These are phyloP conservation scores for Yamadazyma philogaea DNA, from an alignment of 805 yeast species.

Conservation along the genomic window DNA sequence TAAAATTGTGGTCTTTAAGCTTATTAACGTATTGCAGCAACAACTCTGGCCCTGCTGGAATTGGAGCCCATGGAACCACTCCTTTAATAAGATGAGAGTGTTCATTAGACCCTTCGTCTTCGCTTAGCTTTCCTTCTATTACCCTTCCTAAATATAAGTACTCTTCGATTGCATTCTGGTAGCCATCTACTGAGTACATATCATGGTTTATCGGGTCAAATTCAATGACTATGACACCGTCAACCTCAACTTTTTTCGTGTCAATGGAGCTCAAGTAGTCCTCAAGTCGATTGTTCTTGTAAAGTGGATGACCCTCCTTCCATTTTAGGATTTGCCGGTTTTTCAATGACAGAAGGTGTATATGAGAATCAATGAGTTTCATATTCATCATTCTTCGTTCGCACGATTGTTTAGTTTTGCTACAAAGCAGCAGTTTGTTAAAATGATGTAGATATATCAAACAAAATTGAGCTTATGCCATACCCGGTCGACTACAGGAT, in stretches of 20 bases:
- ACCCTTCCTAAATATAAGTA: slow-evolving; percentile 19
- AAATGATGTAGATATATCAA: slow-evolving; percentile 4
- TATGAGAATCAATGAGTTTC: slow-evolving; percentile 32
- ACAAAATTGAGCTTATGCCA: slow-evolving; percentile 10
- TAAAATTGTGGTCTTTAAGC: slow-evolving; percentile 13
- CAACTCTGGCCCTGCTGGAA: slow-evolving; percentile 27
- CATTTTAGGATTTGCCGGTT: slow-evolving; percentile 27
- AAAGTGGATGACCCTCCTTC: slow-evolving; percentile 25
- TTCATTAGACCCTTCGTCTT: slow-evolving; percentile 12
- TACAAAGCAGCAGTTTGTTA: background rate
- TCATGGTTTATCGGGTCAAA: slow-evolving; percentile 25
- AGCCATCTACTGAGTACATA: slow-evolving; percentile 15
- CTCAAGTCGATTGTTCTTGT: slow-evolving; percentile 21
- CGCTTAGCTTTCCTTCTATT: slow-evolving; percentile 8
- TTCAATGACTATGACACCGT: slow-evolving; percentile 33
- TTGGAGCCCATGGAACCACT: slow-evolving; percentile 47
- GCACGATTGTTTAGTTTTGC: background rate
- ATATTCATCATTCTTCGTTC: background rate
- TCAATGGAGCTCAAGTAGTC: slow-evolving; percentile 21
- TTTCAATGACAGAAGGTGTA: slow-evolving; percentile 29
- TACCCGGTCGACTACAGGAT: background rate
- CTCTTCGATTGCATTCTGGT: slow-evolving; percentile 21
- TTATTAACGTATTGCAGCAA: slow-evolving; percentile 17
- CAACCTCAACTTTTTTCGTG: slow-evolving; percentile 12
- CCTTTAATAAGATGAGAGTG: slow-evolving; percentile 19